Evolutionary conservation across 2,329 filamentous ascomycete genomes (phyloP).

Genomic region (Phialophora tarda): DNA sequence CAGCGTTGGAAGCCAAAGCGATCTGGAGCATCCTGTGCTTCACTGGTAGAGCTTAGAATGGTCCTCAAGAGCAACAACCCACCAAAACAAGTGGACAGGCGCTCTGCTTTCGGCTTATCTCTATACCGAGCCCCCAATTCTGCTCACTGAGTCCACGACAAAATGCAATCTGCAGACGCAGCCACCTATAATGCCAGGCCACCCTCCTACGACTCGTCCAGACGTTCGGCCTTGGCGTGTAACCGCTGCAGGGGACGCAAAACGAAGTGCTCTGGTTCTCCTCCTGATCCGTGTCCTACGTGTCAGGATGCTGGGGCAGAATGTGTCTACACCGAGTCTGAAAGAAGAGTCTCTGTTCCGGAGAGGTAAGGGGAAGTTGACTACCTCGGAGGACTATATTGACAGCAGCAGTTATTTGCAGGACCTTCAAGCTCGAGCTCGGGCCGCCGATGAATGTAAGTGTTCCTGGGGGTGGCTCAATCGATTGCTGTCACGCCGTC

Average conservation of each 20-base stretch:
- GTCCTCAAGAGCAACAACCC: neutral
- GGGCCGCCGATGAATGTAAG: slow-evolving; percentile 35
- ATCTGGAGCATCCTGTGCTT: neutral
- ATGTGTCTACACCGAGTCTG: slow-evolving; percentile 48
- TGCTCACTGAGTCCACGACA: neutral
- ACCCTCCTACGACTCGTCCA: slow-evolving; percentile 27
- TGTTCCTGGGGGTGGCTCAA: neutral
- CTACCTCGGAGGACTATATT: slow-evolving; percentile 15
- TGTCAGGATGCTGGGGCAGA: slow-evolving; percentile 44
- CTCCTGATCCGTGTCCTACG: slow-evolving; percentile 46
- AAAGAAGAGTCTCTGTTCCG: slow-evolving; percentile 46
- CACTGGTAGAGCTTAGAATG: neutral
- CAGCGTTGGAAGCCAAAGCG: neutral
- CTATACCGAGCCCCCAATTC: neutral
- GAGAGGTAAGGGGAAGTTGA: slow-evolving; percentile 43
- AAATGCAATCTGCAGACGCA: slow-evolving; percentile 22
- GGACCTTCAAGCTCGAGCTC: slow-evolving; percentile 45
- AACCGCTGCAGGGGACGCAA: slow-evolving; percentile 48
- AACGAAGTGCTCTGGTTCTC: slow-evolving; percentile 46
- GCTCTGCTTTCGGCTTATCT: neutral
- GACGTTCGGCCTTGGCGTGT: slow-evolving; percentile 39
- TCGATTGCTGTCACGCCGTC: too few relatives aligned
- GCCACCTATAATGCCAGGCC: slow-evolving; percentile 16
- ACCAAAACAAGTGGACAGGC: neutral
- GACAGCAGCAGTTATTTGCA: slow-evolving; percentile 41